Evolutionary conservation across 805 yeast species (phyloP).

Genomic region (Cyberlindnera nakhonratchasimensis): DNA sequence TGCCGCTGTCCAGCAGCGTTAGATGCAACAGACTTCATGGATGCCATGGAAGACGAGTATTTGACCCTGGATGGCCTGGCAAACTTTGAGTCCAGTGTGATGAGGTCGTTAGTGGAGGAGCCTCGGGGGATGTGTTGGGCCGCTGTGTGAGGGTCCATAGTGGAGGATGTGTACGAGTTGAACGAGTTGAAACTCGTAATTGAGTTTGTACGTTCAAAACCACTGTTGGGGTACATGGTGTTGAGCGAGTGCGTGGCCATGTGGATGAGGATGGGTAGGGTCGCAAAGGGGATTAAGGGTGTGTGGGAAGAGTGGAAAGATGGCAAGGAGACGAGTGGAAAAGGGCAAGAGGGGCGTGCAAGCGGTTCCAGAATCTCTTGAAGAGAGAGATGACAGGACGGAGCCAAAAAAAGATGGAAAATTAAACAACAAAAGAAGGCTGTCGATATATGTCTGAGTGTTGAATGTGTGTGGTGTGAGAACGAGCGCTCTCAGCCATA

Average conservation of each 20-base stretch:
- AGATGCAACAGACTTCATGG: constrained; percentile 1
- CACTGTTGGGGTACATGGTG: too few species aligned
- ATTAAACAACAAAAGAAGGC: too few species aligned
- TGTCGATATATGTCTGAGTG: not conserved
- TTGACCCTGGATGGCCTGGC: constrained; percentile 16
- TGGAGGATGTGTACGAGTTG: constrained; percentile 10
- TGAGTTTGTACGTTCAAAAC: constrained; percentile 16
- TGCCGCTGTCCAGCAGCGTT: not conserved
- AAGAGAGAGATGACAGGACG: too few species aligned
- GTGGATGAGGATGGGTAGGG: not conserved
- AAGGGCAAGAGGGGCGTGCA: too few species aligned
- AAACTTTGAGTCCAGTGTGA: constrained; percentile 21
- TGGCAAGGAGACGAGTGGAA: not conserved
- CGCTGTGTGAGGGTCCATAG: not conserved
- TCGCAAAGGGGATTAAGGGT: not conserved
- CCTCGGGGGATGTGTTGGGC: constrained; percentile 18
- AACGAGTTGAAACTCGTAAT: constrained; percentile 23
- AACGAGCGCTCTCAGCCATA: too few species aligned
- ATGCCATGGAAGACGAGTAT: constrained; percentile 5
- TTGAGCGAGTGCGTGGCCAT: too few species aligned
- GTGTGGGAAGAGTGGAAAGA: not conserved
- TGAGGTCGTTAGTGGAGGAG: constrained; percentile 24
- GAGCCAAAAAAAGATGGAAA: too few species aligned
- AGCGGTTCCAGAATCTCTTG: too few species aligned
- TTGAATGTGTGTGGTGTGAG: not conserved